Evolutionary conservation across 805 yeast genomes (phyloP), one percentile per base, ranked within the genome.

Genomic region (Candida ponderosae): DNA sequence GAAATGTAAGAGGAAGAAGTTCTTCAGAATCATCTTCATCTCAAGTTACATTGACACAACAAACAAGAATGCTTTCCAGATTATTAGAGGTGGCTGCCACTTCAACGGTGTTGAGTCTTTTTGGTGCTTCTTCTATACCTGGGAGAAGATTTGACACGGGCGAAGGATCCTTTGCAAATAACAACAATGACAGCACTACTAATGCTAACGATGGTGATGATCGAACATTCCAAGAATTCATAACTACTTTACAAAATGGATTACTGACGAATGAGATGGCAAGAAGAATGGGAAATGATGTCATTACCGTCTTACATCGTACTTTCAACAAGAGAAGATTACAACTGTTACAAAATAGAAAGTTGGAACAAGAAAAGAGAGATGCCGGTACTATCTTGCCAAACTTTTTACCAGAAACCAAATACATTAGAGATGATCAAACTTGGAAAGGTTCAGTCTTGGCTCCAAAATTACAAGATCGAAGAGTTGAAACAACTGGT

Each of bases 401-500:
- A 42, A 76, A 74, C 47, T 83, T 79, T 56, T 63, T 80, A 39
- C 73, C 74, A 20, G 89, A 79, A 55, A 82, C 89, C n/a, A 69
- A 63, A 38, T 61, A 66, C 56, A 79, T 83, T 50, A 72, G 93
- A 63, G 70, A 77, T 32, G 84, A 83, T 50, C 72, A 81, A 19
- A 74, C 75, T 29, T 83, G 93, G 93, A 74, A 71, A 46, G 89
- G 93, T 47, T 76, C 80, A 17, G 69, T 81, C 29, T 68, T 79
- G 36, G 88, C 85, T 29, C 80, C 79, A 30, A 87, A 88, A 35
- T 64, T 83, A 49, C 72, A 73, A 41, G 82, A 80, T 57, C 74
- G 94, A 64, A 73, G 87, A 56, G 79, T 76, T 32, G 93, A 83
- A 60, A 83, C 83, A 58, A 83, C 94, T 18, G 94, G 94, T 35